phyloP scores from a whole-genome alignment of 176 grass and related monocot genomes.

The Zoysia japonica region DNA sequence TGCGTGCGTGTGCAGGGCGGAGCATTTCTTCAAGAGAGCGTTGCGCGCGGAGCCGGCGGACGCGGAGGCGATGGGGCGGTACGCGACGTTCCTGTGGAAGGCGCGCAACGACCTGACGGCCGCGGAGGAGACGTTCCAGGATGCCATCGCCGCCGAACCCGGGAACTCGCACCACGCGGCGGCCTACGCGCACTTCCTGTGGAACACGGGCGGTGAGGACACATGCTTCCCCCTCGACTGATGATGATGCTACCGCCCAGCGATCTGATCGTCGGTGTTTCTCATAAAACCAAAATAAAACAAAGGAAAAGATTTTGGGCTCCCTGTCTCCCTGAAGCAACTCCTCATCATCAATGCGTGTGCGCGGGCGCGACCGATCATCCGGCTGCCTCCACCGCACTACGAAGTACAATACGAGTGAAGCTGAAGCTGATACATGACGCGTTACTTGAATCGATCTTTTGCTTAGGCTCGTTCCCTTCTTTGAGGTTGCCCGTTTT shows the following conservation, averaged over 20 bases:
- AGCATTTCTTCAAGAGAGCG: conserved; percentile 72
- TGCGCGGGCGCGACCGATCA: conserved; percentile 28
- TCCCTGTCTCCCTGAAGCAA: not conserved
- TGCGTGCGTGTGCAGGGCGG: conserved; percentile 59
- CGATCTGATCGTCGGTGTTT: not conserved
- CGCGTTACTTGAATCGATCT: not conserved
- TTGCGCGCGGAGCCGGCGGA: conserved; percentile 58
- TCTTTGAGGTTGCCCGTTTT: not conserved
- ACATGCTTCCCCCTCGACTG: conserved; percentile 77
- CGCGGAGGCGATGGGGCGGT: conserved; percentile 69
- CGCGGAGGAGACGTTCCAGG: conserved; percentile 78
- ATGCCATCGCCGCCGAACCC: conserved; percentile 70
- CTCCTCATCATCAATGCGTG: not conserved
- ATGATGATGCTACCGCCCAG: conserved; percentile 10
- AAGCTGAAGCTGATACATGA: conserved; percentile 33
- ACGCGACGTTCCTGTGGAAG: conserved; percentile 86
- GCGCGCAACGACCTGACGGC: conserved; percentile 65
- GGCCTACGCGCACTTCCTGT: conserved; percentile 88
- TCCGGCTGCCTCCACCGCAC: too few relatives aligned
- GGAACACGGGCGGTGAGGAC: conserved; percentile 96
- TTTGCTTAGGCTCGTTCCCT: conserved; percentile 4
- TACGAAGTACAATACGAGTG: not conserved
- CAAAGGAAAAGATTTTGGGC: not conserved
- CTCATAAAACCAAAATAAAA: conserved; percentile 27
- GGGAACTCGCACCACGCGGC: conserved; percentile 67